These are phyloP conservation scores for Cordyceps fumosorosea DNA, from an alignment of 2,329 filamentous ascomycete genomes.

Conservation along the genomic window DNA sequence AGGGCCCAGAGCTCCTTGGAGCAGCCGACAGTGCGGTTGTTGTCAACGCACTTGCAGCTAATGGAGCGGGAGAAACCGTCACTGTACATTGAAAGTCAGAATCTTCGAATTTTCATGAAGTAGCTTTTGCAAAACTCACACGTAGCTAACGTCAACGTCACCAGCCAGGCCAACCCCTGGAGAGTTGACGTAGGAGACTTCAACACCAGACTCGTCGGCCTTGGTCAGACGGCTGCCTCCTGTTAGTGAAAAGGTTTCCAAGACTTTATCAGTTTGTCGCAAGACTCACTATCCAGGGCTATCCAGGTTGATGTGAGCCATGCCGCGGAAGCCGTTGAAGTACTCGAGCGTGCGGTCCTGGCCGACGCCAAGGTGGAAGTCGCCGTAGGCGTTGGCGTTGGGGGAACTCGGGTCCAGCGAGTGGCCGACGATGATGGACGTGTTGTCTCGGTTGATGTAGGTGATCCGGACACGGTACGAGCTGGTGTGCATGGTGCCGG, in stretches of 20 bases:
- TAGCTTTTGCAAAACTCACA: neutral
- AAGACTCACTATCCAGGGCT: neutral
- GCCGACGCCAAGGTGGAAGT: neutral
- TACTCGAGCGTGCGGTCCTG: neutral
- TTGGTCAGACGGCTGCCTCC: neutral
- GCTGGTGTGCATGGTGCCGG: neutral
- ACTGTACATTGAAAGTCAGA: neutral
- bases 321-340: neutral
- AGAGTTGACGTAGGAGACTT: neutral
- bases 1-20: slow-evolving; percentile 1
- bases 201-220: slow-evolving; percentile 2
- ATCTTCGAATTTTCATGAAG: no score
- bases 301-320: neutral
- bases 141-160: slow-evolving; percentile 4
- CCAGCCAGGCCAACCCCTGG: neutral
- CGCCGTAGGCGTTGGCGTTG: neutral
- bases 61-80: neutral
- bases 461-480: slow-evolving; percentile 5
- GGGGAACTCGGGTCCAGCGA: neutral
- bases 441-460: slow-evolving; percentile 5
- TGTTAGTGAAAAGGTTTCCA: neutral
- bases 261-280: no score
- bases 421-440: slow-evolving; percentile 3
- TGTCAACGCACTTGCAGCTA: slow-evolving; percentile 7
- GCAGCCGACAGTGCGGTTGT: neutral